A percentile compares a stretch with the other conserved stretches of the same genome.
These are phyloP conservation scores for Knufia fluminis DNA, from an alignment of 2,329 filamentous ascomycete species.

Conservation along the genomic window DNA sequence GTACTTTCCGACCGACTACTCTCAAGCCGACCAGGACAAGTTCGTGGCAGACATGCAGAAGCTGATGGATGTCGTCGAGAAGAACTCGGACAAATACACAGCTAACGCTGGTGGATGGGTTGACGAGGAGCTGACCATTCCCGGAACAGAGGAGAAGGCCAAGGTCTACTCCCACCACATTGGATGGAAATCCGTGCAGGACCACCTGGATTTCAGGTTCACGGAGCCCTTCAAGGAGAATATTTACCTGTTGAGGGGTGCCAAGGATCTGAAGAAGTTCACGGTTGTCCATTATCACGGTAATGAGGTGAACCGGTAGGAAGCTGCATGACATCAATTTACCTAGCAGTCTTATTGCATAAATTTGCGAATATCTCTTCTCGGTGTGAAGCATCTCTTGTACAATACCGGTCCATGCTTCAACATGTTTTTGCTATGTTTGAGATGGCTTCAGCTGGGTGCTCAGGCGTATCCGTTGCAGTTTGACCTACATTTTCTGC, in stretches of 20 bases:
- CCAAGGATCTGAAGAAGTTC: slow-evolving; percentile 22
- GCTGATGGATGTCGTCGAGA: slow-evolving; percentile 12
- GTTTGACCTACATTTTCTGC: no score
- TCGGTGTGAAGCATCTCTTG: no score
- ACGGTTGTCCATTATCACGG: slow-evolving; percentile 18
- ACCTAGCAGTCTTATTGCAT: no score
- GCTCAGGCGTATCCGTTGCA: no score
- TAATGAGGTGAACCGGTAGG: neutral
- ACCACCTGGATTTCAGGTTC: slow-evolving; percentile 31
- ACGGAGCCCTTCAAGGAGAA: slow-evolving; percentile 30
- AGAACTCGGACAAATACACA: slow-evolving; percentile 18
- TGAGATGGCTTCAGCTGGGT: no score
- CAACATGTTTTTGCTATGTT: no score
- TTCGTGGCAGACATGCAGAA: slow-evolving; percentile 16
- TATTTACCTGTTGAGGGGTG: slow-evolving; percentile 19
- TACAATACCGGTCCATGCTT: no score
- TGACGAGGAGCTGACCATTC: slow-evolving; percentile 25
- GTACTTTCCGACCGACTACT: slow-evolving; percentile 21
- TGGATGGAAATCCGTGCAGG: slow-evolving; percentile 33
- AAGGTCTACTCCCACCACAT: slow-evolving; percentile 26
- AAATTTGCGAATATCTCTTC: no score
- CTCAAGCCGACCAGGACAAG: slow-evolving; percentile 16
- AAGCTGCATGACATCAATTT: no score
- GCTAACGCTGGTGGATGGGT: slow-evolving; percentile 21
- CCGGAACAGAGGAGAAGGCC: slow-evolving; percentile 24